phyloP scores from a whole-genome alignment of 2,329 filamentous ascomycete species.

The Allantophomopsis cytisporea region DNA sequence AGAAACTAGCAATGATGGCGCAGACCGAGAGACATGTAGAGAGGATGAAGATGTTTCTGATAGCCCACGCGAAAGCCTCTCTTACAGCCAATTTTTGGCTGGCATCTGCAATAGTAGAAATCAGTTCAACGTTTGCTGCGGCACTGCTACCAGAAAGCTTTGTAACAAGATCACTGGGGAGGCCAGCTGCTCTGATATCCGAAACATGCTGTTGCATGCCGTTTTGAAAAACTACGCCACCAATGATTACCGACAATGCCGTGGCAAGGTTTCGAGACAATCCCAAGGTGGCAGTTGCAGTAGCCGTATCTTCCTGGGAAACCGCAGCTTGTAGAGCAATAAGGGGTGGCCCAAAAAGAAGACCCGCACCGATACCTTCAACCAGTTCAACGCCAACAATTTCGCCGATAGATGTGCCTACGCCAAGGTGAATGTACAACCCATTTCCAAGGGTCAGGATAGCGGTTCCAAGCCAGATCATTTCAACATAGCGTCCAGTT shows the following conservation, averaged over 20 bases:
- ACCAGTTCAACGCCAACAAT: slow-evolving; percentile 45
- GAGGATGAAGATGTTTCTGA: slow-evolving; percentile 14
- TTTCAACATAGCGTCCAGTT: slow-evolving; percentile 46
- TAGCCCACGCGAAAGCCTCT: slow-evolving; percentile 8
- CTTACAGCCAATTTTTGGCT: slow-evolving; percentile 5
- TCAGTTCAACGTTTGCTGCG: slow-evolving; percentile 18
- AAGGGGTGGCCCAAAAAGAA: slow-evolving; percentile 52
- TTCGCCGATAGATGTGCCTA: slow-evolving; percentile 35
- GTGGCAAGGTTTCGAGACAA: slow-evolving; percentile 55
- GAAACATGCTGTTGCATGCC: slow-evolving; percentile 37
- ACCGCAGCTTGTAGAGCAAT: slow-evolving; percentile 52
- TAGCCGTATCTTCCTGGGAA: slow-evolving; percentile 45
- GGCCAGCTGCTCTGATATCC: slow-evolving; percentile 1
- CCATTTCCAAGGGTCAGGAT: slow-evolving; percentile 51
- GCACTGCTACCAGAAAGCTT: slow-evolving; percentile 15
- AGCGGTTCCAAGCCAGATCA: slow-evolving; percentile 43
- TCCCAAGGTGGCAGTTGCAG: slow-evolving; percentile 48
- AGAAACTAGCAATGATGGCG: slow-evolving; percentile 23
- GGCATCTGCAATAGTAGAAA: slow-evolving; percentile 19
- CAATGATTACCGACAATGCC: slow-evolving; percentile 56
- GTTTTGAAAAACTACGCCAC: slow-evolving; percentile 72
- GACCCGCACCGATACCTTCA: slow-evolving; percentile 46
- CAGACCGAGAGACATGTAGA: slow-evolving; percentile 7
- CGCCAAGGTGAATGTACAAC: slow-evolving; percentile 43
- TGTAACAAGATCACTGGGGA: slow-evolving; percentile 14